These are phyloP conservation scores for Trichoderma erinaceum DNA, from an alignment of 495 filamentous ascomycete species.

Conservation along the genomic window DNA sequence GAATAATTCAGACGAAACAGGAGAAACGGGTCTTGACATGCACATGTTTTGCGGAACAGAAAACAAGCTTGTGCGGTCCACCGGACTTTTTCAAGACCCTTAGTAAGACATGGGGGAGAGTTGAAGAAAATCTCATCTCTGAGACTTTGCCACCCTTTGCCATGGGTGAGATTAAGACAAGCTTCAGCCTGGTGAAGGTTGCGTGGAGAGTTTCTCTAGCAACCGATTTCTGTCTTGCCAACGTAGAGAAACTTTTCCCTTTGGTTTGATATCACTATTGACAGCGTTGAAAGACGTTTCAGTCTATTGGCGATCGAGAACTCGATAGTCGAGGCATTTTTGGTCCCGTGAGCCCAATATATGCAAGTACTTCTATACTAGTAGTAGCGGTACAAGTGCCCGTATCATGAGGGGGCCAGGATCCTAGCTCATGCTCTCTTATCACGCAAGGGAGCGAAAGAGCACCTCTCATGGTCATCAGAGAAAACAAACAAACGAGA, in stretches of 20 bases:
- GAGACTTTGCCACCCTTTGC: background rate
- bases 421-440: background rate
- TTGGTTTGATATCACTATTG: background rate
- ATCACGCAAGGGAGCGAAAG: background rate
- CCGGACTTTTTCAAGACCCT: background rate
- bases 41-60: background rate
- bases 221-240: background rate
- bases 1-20: slow-evolving; percentile 12
- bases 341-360: background rate
- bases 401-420: background rate
- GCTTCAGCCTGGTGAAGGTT: no score
- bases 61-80: background rate
- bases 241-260: background rate
- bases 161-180: no score
- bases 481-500: background rate
- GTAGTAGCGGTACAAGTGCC: no score
- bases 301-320: background rate
- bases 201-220: background rate
- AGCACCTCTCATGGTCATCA: background rate
- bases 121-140: background rate
- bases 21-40: slow-evolving; percentile 8
- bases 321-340: background rate
- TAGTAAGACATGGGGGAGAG: background rate
- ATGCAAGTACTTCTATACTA: no score
- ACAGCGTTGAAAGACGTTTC: background rate